A percentile compares a stretch with the other conserved stretches of the same genome.
Conservation (phyloP, 176 grass and related monocot species). For the Otatea glauca region DNA sequence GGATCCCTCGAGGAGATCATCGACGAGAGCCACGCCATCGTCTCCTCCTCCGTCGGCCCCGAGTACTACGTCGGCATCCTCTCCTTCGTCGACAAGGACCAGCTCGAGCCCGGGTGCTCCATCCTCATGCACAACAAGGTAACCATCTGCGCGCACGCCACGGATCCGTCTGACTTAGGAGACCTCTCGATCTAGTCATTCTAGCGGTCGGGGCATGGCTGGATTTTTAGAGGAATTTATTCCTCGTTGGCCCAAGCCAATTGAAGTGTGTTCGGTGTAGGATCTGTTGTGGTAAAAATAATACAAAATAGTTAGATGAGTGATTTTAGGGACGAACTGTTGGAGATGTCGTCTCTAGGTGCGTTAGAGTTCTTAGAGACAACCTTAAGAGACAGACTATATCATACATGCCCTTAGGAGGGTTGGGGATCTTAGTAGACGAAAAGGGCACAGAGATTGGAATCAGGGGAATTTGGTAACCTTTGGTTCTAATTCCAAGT, state of each 20-base stretch:
- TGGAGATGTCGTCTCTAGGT: no score
- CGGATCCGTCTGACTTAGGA: neutral
- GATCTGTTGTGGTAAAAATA: neutral
- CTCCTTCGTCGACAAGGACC: slow-evolving; percentile 90
- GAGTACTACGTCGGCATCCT: slow-evolving; percentile 90
- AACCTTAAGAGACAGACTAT: no score
- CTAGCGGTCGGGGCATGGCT: neutral
- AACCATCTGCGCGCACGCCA: neutral
- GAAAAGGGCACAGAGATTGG: neutral
- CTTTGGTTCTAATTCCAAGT: neutral
- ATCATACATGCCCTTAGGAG: neutral
- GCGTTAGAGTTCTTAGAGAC: no score
- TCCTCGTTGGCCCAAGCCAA: neutral
- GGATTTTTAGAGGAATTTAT: neutral
- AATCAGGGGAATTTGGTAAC: neutral
- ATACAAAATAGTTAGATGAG: no score
- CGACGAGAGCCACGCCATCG: slow-evolving; percentile 87
- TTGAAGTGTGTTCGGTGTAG: neutral
- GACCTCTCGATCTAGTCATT: slow-evolving; percentile 35
- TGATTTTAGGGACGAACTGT: no score
- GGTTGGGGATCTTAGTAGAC: neutral
- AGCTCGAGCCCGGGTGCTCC: slow-evolving; percentile 84
- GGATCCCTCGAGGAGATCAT: slow-evolving; percentile 91
- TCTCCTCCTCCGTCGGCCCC: slow-evolving; percentile 79
- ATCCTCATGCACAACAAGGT: slow-evolving; percentile 97